Conservation (phyloP, 352 stramenopile genomes). For the Phytophthora lateralis region DNA sequence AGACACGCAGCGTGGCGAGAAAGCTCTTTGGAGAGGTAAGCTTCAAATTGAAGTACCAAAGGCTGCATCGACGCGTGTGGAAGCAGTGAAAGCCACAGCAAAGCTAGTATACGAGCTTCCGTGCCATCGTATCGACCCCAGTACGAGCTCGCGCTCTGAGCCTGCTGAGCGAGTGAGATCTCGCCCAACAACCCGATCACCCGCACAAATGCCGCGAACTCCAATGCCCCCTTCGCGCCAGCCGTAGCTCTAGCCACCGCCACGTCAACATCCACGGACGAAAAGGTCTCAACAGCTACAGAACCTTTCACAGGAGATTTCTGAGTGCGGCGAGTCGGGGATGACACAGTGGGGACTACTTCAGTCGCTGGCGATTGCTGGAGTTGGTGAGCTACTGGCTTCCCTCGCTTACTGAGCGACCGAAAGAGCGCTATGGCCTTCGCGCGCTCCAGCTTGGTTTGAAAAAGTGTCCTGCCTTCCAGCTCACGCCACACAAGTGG, state of each 20-base stretch:
- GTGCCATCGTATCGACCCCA: constrained; percentile 52
- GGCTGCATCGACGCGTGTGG: constrained; percentile 31
- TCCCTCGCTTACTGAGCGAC: constrained; percentile 38
- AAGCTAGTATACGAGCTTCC: constrained; percentile 46
- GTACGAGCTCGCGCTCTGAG: constrained; percentile 30
- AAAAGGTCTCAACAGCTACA: constrained; percentile 32
- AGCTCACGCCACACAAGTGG: constrained; percentile 36
- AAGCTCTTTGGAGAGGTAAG: constrained; percentile 32
- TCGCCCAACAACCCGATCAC: constrained; percentile 43
- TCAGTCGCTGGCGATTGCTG: constrained; percentile 1
- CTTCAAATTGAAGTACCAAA: constrained; percentile 26
- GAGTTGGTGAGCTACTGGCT: constrained; percentile 13
- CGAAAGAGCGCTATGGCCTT: constrained; percentile 62
- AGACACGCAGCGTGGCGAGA: constrained; percentile 30
- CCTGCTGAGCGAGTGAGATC: constrained; percentile 27
- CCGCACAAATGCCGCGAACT: constrained; percentile 49
- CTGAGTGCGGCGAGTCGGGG: constrained; percentile 20
- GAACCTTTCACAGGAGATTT: constrained; percentile 18
- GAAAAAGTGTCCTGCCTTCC: constrained; percentile 44
- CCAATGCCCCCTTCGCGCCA: constrained; percentile 52
- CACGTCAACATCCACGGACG: constrained; percentile 63
- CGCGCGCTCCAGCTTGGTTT: constrained; percentile 55
- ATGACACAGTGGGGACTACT: constrained; percentile 3
- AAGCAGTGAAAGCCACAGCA: constrained; percentile 56
- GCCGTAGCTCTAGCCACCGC: constrained; percentile 57